Percentiles rank a stretch among this genome's conserved stretches.
Conservation (phyloP, 176 grass and related monocot genomes). For the Juncus inflexus region DNA sequence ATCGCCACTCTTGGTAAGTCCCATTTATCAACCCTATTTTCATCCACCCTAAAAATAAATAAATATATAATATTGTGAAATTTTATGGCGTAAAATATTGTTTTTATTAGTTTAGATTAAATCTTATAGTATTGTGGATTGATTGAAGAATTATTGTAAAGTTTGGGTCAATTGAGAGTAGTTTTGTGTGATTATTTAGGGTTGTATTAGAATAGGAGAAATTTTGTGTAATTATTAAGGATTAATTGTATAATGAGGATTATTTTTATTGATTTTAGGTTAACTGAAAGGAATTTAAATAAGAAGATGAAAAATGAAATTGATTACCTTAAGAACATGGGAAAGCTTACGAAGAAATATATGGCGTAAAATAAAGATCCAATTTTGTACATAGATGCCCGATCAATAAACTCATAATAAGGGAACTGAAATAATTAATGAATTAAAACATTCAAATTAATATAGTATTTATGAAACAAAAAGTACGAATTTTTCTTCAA, state of each 20-base stretch:
- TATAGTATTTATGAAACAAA: slow-evolving; percentile 10
- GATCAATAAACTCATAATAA: slow-evolving; percentile 84
- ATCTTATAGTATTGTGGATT: too few relatives aligned
- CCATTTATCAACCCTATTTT: slow-evolving; percentile 55
- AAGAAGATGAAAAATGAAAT: too few relatives aligned
- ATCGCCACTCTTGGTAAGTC: slow-evolving; percentile 71
- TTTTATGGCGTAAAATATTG: too few relatives aligned
- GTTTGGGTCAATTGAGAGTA: too few relatives aligned
- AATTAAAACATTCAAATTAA: background rate
- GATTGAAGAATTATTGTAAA: too few relatives aligned
- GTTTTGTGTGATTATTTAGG: too few relatives aligned
- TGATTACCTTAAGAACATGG: slow-evolving; percentile 88
- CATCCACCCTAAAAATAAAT: slow-evolving; percentile 47
- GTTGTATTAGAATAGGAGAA: too few relatives aligned
- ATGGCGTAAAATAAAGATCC: slow-evolving; percentile 97
- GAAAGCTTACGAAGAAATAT: slow-evolving; percentile 96
- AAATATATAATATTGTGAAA: too few relatives aligned
- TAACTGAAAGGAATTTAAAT: slow-evolving; percentile 6
- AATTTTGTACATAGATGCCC: slow-evolving; percentile 84
- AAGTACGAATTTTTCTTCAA: background rate
- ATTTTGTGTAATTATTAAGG: too few relatives aligned
- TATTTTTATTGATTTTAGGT: too few relatives aligned
- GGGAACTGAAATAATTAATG: slow-evolving; percentile 67
- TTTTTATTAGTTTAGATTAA: too few relatives aligned
- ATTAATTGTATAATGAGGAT: too few relatives aligned